Percentiles rank a stretch among this genome's conserved stretches.
phyloP scores from a whole-genome alignment of 257 asterid genomes.

The Jacaranda mimosifolia region DNA sequence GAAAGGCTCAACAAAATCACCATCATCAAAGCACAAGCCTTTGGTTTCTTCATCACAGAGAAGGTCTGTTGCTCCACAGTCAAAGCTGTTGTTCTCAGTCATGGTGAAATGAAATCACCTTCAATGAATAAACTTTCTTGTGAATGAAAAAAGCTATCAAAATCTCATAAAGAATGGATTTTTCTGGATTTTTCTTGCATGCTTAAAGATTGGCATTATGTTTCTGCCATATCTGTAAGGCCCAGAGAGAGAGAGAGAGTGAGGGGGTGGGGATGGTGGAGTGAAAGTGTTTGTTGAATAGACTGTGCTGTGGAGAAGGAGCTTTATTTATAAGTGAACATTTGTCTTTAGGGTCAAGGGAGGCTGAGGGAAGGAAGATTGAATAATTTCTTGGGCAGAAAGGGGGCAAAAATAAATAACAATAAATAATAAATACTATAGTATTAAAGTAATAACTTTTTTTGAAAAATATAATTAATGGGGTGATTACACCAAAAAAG shows the following conservation, averaged over 20 bases:
- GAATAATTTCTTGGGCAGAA: constrained; percentile 35
- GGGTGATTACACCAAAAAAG: not conserved
- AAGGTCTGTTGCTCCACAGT: constrained; percentile 47
- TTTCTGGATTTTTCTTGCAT: constrained; percentile 45
- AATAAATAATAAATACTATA: not conserved
- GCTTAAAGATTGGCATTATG: constrained; percentile 40
- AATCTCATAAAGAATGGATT: constrained; percentile 49
- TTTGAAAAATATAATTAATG: not conserved
- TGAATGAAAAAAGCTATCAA: constrained; percentile 42
- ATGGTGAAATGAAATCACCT: constrained; percentile 36
- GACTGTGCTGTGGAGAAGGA: constrained; percentile 46
- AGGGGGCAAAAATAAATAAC: constrained; percentile 9
- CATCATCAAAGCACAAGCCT: constrained; percentile 52
- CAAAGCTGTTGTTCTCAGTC: constrained; percentile 55
- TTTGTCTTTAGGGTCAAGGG: constrained; percentile 70
- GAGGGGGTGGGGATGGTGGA: not conserved
- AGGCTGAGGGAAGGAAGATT: constrained; percentile 44
- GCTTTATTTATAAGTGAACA: constrained; percentile 61
- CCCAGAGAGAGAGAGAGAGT: constrained; percentile 32
- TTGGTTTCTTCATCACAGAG: constrained; percentile 60
- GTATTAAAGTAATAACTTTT: not conserved
- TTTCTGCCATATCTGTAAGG: constrained; percentile 43
- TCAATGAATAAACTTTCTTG: constrained; percentile 34
- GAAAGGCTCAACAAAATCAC: constrained; percentile 36
- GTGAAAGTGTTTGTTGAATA: constrained; percentile 36